A percentile compares a stretch with the other conserved stretches of the same genome.
These are phyloP conservation scores for Speleostelium caveatum DNA, from an alignment of 78 protist species.

Conservation along the genomic window DNA sequence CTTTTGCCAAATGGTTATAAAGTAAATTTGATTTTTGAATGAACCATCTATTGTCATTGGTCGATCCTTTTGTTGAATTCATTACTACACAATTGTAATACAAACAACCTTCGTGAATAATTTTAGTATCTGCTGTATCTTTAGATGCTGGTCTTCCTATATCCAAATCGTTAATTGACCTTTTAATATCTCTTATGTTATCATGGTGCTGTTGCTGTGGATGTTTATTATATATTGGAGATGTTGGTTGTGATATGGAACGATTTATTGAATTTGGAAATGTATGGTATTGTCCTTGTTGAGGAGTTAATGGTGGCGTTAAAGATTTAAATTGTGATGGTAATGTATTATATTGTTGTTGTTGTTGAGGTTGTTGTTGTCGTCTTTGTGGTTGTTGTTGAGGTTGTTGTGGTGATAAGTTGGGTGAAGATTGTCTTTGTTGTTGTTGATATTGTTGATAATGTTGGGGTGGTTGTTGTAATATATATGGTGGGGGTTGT, in stretches of 20 bases:
- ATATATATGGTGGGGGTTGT: slow-evolving; percentile 8
- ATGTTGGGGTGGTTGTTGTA: not conserved
- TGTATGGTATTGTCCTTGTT: not conserved
- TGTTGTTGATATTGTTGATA: not conserved
- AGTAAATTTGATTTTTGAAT: slow-evolving; percentile 35
- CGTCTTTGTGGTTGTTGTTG: not conserved
- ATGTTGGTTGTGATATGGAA: not conserved
- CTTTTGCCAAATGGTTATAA: slow-evolving; percentile 58
- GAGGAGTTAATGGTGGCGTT: slow-evolving; percentile 14
- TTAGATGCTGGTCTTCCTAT: not conserved
- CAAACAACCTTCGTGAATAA: slow-evolving; percentile 32
- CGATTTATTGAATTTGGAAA: not conserved
- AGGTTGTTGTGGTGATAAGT: not conserved
- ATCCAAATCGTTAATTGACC: not conserved
- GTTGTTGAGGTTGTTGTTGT: not conserved
- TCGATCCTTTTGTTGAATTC: slow-evolving; percentile 27
- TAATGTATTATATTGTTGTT: not conserved
- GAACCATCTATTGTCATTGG: slow-evolving; percentile 61
- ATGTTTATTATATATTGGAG: not conserved
- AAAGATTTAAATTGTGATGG: not conserved
- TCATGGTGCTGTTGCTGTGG: not conserved
- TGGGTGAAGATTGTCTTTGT: not conserved
- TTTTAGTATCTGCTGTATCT: not conserved
- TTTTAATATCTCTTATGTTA: not conserved
- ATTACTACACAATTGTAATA: slow-evolving; percentile 62